These are phyloP conservation scores for Paxillus ammoniavirescens DNA, from an alignment of 768 basidiomycete genomes.

Conservation along the genomic window DNA sequence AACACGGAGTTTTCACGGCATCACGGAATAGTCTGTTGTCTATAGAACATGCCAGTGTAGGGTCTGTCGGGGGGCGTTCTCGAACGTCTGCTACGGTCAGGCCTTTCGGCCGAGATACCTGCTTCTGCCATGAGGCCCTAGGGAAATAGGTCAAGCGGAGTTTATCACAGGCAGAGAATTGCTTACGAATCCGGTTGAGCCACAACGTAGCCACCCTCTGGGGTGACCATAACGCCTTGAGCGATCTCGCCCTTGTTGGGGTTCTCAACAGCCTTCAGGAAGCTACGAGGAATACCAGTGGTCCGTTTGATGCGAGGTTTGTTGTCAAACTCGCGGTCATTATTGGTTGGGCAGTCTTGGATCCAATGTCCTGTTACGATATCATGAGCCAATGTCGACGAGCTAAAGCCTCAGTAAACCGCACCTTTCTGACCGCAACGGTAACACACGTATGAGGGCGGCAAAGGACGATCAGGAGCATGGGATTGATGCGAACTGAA, in stretches of 20 bases:
- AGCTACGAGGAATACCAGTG: conserved; percentile 96
- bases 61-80: conserved; percentile 77
- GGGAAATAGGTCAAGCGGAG: conserved; percentile 1
- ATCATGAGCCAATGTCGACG: conserved; percentile 6
- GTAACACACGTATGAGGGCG: conserved; percentile 96
- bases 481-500: conserved; percentile 43
- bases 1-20: conserved; percentile 95
- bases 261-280: conserved; percentile 94
- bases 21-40: conserved; percentile 93
- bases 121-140: conserved; percentile 95
- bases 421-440: conserved; percentile 97
- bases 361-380: conserved; percentile 89
- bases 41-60: conserved; percentile 81
- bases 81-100: conserved; percentile 88
- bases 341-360: conserved; percentile 97
- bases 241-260: conserved; percentile 68
- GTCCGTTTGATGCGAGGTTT: conserved; percentile 95
- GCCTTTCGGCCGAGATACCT: conserved; percentile 74
- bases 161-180: background rate
- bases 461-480: conserved; percentile 74
- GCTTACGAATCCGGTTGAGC: conserved; percentile 95
- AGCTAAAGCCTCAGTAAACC: conserved; percentile 12
- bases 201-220: conserved; percentile 96
- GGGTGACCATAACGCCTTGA: conserved; percentile 96
- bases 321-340: conserved; percentile 92